Conservation (phyloP, 129 eudicot genomes). For the Escallonia rubra region DNA sequence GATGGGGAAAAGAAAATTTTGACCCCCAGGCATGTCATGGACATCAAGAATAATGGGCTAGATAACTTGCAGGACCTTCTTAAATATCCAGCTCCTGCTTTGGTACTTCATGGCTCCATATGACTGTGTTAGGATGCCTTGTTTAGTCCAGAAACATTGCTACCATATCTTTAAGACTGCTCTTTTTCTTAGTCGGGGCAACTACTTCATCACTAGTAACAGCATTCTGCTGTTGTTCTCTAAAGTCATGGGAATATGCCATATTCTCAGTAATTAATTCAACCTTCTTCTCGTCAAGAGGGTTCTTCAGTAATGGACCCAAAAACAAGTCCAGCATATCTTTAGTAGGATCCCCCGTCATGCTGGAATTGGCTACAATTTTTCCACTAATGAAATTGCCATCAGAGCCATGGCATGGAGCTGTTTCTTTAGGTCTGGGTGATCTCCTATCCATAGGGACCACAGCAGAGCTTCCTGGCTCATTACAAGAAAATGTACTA, state of each 20-base stretch:
- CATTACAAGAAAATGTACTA: conserved; percentile 10
- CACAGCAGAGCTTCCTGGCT: conserved; percentile 6
- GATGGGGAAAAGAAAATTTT: too few relatives aligned
- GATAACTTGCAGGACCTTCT: background rate
- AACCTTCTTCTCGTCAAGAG: conserved; percentile 26
- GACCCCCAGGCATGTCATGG: too few relatives aligned
- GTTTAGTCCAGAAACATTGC: conserved; percentile 57
- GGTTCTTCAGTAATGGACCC: conserved; percentile 49
- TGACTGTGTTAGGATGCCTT: background rate
- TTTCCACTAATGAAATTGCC: conserved; percentile 16
- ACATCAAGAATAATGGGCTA: background rate
- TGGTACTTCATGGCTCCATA: background rate
- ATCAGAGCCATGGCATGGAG: conserved; percentile 10
- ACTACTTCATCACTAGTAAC: conserved; percentile 21
- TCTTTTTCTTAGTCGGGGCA: conserved; percentile 44
- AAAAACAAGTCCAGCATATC: conserved; percentile 70
- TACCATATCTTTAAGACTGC: conserved; percentile 61
- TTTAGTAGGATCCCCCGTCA: conserved; percentile 56
- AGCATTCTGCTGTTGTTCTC: conserved; percentile 21
- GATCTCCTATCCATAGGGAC: conserved; percentile 9
- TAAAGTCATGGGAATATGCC: conserved; percentile 20
- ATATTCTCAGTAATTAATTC: conserved; percentile 15
- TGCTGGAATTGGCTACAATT: conserved; percentile 9
- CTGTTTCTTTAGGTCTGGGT: conserved; percentile 16
- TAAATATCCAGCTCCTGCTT: background rate